Conservation (phyloP, 139 green algal genomes). For the Spirogloea muscicola region DNA sequence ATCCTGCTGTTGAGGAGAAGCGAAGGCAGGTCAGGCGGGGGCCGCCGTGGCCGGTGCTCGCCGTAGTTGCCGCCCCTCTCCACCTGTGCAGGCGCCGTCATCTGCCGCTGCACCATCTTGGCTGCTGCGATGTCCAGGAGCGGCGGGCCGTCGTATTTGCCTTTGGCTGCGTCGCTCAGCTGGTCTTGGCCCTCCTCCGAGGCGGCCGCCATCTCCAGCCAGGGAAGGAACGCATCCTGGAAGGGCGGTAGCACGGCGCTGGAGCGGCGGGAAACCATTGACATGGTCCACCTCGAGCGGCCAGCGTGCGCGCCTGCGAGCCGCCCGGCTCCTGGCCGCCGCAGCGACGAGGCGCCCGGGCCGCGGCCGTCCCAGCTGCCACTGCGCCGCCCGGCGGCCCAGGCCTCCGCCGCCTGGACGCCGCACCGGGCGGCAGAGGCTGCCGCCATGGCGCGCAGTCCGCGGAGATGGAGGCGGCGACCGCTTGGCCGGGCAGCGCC, state of each 20-base stretch:
- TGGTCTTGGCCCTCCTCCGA: slow-evolving; percentile 32
- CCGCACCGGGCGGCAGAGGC: no score
- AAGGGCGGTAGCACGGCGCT: slow-evolving; percentile 10
- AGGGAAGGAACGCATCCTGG: slow-evolving; percentile 35
- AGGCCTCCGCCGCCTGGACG: no score
- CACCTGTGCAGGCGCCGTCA: slow-evolving; percentile 33
- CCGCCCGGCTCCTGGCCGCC: no score
- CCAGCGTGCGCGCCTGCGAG: no score
- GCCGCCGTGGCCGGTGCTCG: slow-evolving; percentile 52
- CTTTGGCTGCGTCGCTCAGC: slow-evolving; percentile 7
- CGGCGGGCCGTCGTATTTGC: slow-evolving; percentile 17
- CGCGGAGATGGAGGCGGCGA: no score
- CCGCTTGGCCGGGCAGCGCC: no score
- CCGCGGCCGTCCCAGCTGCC: no score
- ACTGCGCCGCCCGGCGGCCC: no score
- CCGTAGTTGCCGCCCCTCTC: slow-evolving; percentile 28
- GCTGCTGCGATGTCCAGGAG: slow-evolving; percentile 20
- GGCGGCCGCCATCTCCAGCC: slow-evolving; percentile 1
- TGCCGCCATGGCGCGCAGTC: no score
- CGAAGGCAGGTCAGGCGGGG: slow-evolving; percentile 79
- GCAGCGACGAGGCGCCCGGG: no score
- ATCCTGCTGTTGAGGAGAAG: slow-evolving; percentile 81
- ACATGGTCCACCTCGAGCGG: no score
- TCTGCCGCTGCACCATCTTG: slow-evolving; percentile 11
- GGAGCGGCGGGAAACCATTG: neutral